Evolutionary conservation across 129 eudicot species (phyloP), one percentile per base, ranked within the genome.

Genomic region (Centrapalus pauciflorus): DNA sequence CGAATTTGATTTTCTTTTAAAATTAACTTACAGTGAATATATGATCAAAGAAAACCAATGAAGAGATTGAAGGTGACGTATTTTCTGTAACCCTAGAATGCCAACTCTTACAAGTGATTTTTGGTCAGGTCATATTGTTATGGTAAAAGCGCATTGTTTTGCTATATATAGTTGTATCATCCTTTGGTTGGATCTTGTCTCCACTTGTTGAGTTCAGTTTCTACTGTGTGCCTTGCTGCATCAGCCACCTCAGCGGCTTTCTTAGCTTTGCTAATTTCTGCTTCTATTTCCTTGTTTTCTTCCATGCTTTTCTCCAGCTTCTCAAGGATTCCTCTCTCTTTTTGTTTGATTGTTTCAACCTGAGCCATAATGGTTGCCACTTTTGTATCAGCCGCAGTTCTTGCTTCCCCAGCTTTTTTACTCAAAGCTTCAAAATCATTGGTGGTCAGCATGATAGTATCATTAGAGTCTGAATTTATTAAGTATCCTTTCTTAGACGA

Each of bases 231-330:
- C 35, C 75, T 77, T 38, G 85, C 99, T 0, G 83, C 93, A 41
- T 89, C 94, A 2, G 88, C 95, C 82, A 56, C 66, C 70, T 87
- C 94, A 4, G 88, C 94, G 26, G 73, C 55, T 81, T 82, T 82
- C 16, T 78, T 41, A 79, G 97, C 95, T 6, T 80, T 86, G 38
- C 67, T 76, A 8, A 79, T 85, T 64, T 73, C 86, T 19, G 67
- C 77, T 50, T 89, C 80, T 8, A 83, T 54, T 34, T 70, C 90
- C 61, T 84, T 84, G 1, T 55, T 75, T 73, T 86, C 97, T 65
- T 81, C 79, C 73, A 72, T 54, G 24, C 64, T 59, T 37, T 43
- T 75, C 77, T 86, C 88, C 69, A 89, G 16, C 75, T 86, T 80
- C 73, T 59, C 68, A 2, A 78, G 74, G 30, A 76, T 69, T 2